phyloP scores from a whole-genome alignment of 2,329 filamentous ascomycete genomes.

The Alternaria gaisen region DNA sequence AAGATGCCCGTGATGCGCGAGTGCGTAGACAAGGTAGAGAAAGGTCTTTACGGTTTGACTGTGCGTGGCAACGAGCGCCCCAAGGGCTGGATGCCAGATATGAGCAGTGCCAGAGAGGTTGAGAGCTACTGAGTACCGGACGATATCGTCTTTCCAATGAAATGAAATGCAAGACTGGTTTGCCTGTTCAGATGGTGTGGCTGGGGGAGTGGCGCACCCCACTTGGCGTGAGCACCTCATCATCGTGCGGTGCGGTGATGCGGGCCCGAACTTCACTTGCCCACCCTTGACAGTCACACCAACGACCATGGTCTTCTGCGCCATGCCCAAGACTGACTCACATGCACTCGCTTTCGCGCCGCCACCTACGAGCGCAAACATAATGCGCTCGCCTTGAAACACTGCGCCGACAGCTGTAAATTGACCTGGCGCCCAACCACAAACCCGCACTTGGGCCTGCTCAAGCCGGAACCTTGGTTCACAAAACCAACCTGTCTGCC shows the following conservation, averaged over 20 bases:
- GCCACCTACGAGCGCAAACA: constrained; percentile 32
- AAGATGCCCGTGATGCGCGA: constrained; percentile 88
- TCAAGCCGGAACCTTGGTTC: constrained; percentile 22
- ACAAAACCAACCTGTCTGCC: constrained; percentile 9
- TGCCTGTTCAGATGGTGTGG: constrained; percentile 16
- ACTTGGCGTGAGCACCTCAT: constrained; percentile 29
- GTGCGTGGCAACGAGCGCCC: constrained; percentile 89
- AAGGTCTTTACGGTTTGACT: constrained; percentile 83
- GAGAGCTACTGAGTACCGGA: constrained; percentile 46
- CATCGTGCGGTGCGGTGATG: constrained; percentile 18
- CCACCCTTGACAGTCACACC: constrained; percentile 24
- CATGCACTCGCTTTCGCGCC: constrained; percentile 28
- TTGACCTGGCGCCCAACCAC: constrained; percentile 40
- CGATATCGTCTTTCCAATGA: not conserved
- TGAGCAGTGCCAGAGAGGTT: constrained; percentile 59
- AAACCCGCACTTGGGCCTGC: constrained; percentile 23
- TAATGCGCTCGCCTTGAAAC: constrained; percentile 42
- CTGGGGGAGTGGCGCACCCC: constrained; percentile 19
- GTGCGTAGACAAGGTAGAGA: constrained; percentile 94
- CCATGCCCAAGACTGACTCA: constrained; percentile 31
- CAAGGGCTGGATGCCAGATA: constrained; percentile 89
- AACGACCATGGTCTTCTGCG: constrained; percentile 27
- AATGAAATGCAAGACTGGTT: not conserved
- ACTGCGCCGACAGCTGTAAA: constrained; percentile 25
- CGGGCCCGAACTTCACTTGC: constrained; percentile 25